Percentiles rank a stretch among this genome's conserved stretches.
These are phyloP conservation scores for Peronospora destructor DNA, from an alignment of 352 stramenopile species.

Conservation along the genomic window DNA sequence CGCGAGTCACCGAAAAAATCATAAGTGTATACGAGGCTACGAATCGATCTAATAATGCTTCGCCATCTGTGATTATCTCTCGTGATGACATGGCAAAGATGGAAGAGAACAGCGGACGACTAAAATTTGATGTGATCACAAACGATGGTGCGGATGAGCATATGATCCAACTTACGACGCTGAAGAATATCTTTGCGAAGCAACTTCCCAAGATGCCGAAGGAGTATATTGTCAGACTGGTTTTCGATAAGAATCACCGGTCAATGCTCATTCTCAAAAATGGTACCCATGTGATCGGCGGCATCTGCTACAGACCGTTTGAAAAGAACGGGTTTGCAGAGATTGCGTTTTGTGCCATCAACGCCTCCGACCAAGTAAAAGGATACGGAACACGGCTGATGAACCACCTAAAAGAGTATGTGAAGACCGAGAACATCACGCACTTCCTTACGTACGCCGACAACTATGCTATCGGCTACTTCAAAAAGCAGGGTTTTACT, in stretches of 20 bases:
- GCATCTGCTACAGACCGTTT: constrained; percentile 97
- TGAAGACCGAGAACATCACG: constrained; percentile 85
- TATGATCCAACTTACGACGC: constrained; percentile 89
- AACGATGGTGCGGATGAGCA: constrained; percentile 87
- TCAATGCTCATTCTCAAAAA: constrained; percentile 93
- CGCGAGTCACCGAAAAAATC: constrained; percentile 8
- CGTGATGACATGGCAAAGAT: constrained; percentile 86
- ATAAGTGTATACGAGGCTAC: constrained; percentile 1
- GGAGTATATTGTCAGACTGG: constrained; percentile 98
- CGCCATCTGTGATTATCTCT: constrained; percentile 57
- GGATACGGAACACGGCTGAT: constrained; percentile 98
- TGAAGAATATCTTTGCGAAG: constrained; percentile 97
- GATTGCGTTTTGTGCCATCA: constrained; percentile 99
- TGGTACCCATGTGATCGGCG: constrained; percentile 90
- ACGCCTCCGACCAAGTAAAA: constrained; percentile 92
- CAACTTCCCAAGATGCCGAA: constrained; percentile 99
- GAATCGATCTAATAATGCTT: constrained; percentile 4
- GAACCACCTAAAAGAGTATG: constrained; percentile 98
- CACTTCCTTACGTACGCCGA: constrained; percentile 99
- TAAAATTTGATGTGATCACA: constrained; percentile 86
- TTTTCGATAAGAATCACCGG: constrained; percentile 94
- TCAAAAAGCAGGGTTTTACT: constrained; percentile 95
- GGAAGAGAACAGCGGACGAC: constrained; percentile 67
- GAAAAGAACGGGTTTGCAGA: constrained; percentile 94
- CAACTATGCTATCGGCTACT: constrained; percentile 98